phyloP scores from a whole-genome alignment of 2,329 filamentous ascomycete genomes.

The Alternaria triticina region DNA sequence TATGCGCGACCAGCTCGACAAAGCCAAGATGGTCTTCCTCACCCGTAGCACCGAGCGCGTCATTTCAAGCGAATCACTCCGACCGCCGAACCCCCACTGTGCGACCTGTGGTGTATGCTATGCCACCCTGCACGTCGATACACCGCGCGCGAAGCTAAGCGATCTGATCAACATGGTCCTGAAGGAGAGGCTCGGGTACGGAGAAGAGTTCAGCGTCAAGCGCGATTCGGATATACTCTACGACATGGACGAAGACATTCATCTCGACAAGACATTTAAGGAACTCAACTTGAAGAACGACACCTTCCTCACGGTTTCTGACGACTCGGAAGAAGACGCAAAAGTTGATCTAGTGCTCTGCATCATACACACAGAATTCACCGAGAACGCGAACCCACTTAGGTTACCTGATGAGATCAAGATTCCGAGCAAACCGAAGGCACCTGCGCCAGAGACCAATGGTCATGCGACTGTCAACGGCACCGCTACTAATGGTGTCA shows the following conservation, averaged over 20 bases:
- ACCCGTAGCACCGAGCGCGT: constrained; percentile 68
- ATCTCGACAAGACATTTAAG: constrained; percentile 77
- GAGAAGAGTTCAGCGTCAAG: constrained; percentile 79
- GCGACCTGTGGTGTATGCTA: constrained; percentile 81
- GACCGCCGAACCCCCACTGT: constrained; percentile 78
- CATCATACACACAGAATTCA: constrained; percentile 62
- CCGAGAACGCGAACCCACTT: constrained; percentile 61
- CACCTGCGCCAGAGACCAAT: constrained; percentile 31
- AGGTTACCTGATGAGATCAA: constrained; percentile 55
- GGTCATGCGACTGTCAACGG: constrained; percentile 32
- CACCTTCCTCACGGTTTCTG: constrained; percentile 82
- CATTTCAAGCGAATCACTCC: constrained; percentile 62
- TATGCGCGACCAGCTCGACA: constrained; percentile 69
- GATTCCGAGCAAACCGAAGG: constrained; percentile 57
- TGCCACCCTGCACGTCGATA: constrained; percentile 70
- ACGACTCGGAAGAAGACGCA: constrained; percentile 76
- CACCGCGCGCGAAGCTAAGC: constrained; percentile 73
- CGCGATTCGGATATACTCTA: constrained; percentile 77
- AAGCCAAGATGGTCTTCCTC: constrained; percentile 85
- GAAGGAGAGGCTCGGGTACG: constrained; percentile 73
- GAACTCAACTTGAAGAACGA: constrained; percentile 78
- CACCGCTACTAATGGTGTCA: constrained; percentile 5
- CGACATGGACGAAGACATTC: constrained; percentile 87
- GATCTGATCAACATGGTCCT: constrained; percentile 81
- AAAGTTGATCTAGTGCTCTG: constrained; percentile 82